phyloP scores from a whole-genome alignment of 208 protist species.

The Trypanosoma brucei region DNA sequence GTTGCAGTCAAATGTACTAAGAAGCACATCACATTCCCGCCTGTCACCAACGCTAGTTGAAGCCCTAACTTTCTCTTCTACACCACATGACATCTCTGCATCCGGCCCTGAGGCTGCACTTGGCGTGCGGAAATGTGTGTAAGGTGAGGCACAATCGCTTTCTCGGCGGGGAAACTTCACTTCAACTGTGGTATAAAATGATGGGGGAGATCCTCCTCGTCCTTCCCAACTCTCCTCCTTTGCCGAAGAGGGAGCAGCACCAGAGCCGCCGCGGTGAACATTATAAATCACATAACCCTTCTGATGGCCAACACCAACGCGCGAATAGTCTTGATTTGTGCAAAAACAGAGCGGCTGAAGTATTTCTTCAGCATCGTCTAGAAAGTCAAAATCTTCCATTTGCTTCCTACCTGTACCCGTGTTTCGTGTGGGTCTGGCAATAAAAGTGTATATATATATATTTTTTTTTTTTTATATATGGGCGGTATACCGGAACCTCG shows the following conservation, averaged over 20 bases:
- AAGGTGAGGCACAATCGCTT: not conserved
- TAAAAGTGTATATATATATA: conserved; percentile 3
- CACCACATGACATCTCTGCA: too few species aligned
- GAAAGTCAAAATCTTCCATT: conserved; percentile 18
- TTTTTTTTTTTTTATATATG: not conserved
- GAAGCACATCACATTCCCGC: too few species aligned
- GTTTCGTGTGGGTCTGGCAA: not conserved
- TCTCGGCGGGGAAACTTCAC: conserved; percentile 8
- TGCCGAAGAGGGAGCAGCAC: not conserved
- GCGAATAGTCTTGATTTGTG: conserved; percentile 56
- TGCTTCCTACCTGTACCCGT: not conserved
- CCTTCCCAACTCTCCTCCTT: not conserved
- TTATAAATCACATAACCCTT: conserved; percentile 67
- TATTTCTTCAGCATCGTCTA: conserved; percentile 25
- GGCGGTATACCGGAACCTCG: too few species aligned
- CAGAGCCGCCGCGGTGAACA: conserved; percentile 11
- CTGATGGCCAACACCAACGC: conserved; percentile 64
- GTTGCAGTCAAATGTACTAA: too few species aligned
- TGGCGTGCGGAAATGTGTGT: not conserved
- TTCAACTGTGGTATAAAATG: conserved; percentile 23
- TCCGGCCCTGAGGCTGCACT: too few species aligned
- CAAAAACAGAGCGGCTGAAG: conserved; percentile 47
- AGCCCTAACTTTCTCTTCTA: too few species aligned
- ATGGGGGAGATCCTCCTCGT: not conserved
- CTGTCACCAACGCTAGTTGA: too few species aligned